Evolutionary conservation across 169 alveolate species (phyloP).

Genomic region (Plasmodium gallinaceum): DNA sequence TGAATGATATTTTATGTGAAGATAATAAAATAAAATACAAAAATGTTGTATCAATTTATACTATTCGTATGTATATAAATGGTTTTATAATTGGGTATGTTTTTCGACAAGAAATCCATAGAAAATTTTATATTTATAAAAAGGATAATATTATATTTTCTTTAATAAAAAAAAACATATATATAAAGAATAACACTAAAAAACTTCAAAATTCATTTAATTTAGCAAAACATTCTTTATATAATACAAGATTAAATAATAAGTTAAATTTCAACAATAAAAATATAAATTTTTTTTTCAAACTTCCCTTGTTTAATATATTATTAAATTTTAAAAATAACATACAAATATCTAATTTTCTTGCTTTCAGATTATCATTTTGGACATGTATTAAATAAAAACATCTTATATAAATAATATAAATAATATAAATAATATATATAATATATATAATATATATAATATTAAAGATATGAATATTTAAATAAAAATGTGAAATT

Average conservation of each 20-base stretch:
- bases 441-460: no score
- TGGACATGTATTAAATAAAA: slow-evolving; percentile 53
- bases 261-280: slow-evolving; percentile 7
- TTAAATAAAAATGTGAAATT: neutral
- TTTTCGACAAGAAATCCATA: slow-evolving; percentile 56
- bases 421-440: no score
- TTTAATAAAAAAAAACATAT: slow-evolving; percentile 25
- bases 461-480: neutral
- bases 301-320: slow-evolving; percentile 2
- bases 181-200: neutral
- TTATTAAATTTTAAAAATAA: slow-evolving; percentile 27
- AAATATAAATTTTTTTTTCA: neutral
- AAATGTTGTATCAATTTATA: slow-evolving; percentile 58
- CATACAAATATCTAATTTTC: slow-evolving; percentile 35
- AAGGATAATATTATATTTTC: slow-evolving; percentile 47
- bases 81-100: slow-evolving; percentile 71
- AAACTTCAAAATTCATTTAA: slow-evolving; percentile 1
- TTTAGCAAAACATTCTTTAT: neutral
- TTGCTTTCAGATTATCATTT: slow-evolving; percentile 52
- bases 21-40: slow-evolving; percentile 49
- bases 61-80: slow-evolving; percentile 71
- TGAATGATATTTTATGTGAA: slow-evolving; percentile 42
- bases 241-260: slow-evolving; percentile 11
- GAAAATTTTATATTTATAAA: slow-evolving; percentile 43
- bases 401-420: neutral